phyloP scores from a whole-genome alignment of 2,329 filamentous ascomycete genomes.

The Arthrobotrys pseudoclavata region DNA sequence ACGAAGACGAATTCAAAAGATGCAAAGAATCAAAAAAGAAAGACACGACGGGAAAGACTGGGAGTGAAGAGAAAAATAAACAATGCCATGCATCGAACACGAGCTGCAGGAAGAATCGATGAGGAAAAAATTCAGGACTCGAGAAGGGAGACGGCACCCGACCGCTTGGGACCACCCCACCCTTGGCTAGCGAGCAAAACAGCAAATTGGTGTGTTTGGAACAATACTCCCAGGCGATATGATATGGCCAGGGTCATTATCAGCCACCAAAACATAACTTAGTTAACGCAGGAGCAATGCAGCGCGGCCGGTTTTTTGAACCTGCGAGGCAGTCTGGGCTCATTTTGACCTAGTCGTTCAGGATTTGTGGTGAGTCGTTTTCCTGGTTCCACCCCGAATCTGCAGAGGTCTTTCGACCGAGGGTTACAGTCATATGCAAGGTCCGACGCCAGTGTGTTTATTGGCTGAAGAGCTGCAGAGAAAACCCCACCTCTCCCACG shows the following conservation, averaged over 20 bases:
- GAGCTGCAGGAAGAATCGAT: constrained; percentile 33
- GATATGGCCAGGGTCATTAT: constrained; percentile 45
- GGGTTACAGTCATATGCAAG: constrained; percentile 31
- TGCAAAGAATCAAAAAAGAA: constrained; percentile 39
- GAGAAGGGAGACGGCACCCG: constrained; percentile 36
- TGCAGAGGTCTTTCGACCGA: constrained; percentile 31
- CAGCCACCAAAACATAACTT: constrained; percentile 31
- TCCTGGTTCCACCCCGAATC: constrained; percentile 20
- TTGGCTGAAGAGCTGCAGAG: constrained; percentile 30
- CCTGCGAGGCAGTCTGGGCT: constrained; percentile 27
- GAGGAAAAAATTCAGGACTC: constrained; percentile 10
- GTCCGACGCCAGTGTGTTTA: constrained; percentile 28
- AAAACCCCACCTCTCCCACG: constrained; percentile 38
- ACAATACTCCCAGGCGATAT: constrained; percentile 46
- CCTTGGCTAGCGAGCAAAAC: constrained; percentile 48
- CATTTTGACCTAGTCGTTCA: constrained; percentile 47
- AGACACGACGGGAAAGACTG: constrained; percentile 56
- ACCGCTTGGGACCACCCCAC: constrained; percentile 38
- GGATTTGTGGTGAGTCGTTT: constrained; percentile 14
- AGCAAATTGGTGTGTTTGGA: constrained; percentile 57
- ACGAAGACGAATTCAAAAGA: constrained; percentile 26
- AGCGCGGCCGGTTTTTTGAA: constrained; percentile 31
- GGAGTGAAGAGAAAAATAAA: constrained; percentile 40
- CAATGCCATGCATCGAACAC: constrained; percentile 34
- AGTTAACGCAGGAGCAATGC: constrained; percentile 38